Evolutionary conservation across 192 early-diverging fungal genomes (phyloP).

Genomic region (Podila horticola): DNA sequence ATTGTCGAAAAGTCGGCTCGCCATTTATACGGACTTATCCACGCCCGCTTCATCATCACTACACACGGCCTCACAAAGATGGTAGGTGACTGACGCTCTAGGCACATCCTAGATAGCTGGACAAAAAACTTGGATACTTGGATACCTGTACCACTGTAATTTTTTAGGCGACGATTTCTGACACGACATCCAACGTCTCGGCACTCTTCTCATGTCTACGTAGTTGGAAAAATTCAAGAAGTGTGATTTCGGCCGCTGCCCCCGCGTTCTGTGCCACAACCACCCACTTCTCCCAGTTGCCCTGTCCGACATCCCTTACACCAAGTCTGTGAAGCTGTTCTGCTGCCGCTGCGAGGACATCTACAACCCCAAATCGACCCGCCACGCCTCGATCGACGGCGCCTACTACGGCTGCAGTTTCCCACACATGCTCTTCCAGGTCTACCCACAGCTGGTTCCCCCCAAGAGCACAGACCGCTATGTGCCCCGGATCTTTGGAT

Average conservation of each 20-base stretch:
- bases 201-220: background rate
- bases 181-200: background rate
- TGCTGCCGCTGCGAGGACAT: constrained; percentile 97
- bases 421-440: constrained; percentile 96
- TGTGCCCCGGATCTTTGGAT: constrained; percentile 98
- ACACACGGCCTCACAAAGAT: constrained; percentile 92
- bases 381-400: constrained; percentile 90
- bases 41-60: constrained; percentile 96
- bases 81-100: constrained; percentile 53
- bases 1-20: constrained; percentile 89
- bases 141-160: background rate
- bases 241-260: constrained; percentile 96
- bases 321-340: constrained; percentile 92
- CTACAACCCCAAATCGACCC: constrained; percentile 90
- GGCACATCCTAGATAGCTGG: background rate
- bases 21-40: constrained; percentile 98
- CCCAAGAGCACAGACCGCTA: constrained; percentile 84
- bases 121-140: background rate
- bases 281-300: constrained; percentile 93
- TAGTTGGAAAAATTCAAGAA: constrained; percentile 92
- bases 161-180: background rate
- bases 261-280: constrained; percentile 90
- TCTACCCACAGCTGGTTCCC: constrained; percentile 85
- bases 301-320: constrained; percentile 85
- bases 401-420: constrained; percentile 97